Evolutionary conservation across 305 asterid species (phyloP).

Genomic region (Fraxinus sp.): DNA sequence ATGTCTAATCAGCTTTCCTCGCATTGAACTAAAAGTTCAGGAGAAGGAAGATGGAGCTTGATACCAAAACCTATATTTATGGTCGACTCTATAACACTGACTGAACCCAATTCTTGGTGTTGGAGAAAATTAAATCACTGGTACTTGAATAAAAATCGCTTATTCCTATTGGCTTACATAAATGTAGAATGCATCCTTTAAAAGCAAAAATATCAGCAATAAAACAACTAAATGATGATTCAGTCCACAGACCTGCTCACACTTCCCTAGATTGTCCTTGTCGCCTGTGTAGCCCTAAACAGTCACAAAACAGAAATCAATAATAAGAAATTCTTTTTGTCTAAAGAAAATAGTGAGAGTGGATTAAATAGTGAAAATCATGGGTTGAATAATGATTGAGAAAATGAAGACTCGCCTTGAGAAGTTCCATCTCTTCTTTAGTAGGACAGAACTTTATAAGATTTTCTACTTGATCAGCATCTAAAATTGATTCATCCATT

Average conservation of each 20-base stretch:
- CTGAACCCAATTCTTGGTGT: background rate
- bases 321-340: conserved; percentile 12
- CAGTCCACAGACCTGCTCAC: conserved; percentile 78
- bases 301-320: conserved; percentile 29
- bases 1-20: background rate
- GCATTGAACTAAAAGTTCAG: background rate
- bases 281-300: conserved; percentile 81
- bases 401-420: conserved; percentile 58
- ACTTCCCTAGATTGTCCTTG: conserved; percentile 84
- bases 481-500: conserved; percentile 93
- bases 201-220: background rate
- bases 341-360: background rate
- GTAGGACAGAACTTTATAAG: conserved; percentile 96
- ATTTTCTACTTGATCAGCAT: conserved; percentile 98
- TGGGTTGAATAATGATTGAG: conserved; percentile 22
- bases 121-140: background rate
- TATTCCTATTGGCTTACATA: background rate
- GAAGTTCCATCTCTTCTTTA: conserved; percentile 99
- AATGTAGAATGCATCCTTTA: background rate
- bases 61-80: background rate
- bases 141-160: background rate
- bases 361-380: background rate
- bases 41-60: background rate
- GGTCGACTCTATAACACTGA: background rate
- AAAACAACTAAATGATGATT: conserved; percentile 13